Percentiles rank a stretch among this genome's conserved stretches.
These are phyloP conservation scores for Parvularia atlantis DNA, from an alignment of 78 protist species.

Conservation along the genomic window DNA sequence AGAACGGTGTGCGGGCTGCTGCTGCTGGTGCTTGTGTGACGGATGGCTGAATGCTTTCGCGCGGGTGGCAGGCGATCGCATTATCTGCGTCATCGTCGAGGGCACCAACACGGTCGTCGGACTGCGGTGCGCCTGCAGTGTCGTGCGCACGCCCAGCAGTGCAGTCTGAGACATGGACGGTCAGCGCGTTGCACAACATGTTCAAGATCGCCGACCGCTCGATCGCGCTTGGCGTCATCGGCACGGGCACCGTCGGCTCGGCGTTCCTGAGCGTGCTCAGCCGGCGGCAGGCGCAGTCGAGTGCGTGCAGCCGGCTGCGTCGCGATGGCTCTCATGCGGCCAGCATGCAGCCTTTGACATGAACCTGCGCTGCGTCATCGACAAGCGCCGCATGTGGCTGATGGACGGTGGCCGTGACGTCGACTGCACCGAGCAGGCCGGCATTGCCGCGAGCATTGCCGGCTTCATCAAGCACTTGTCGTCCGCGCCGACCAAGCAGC, in stretches of 20 bases:
- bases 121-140: slow-evolving; percentile 4
- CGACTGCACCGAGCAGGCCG: no score
- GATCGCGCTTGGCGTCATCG: not conserved
- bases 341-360: not conserved
- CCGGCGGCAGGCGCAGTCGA: not conserved
- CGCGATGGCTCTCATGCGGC: no score
- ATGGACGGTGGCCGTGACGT: not conserved
- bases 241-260: not conserved
- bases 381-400: not conserved
- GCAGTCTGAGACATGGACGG: not conserved
- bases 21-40: no score
- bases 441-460: no score
- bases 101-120: slow-evolving; percentile 10
- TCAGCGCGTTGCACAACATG: not conserved
- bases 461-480: no score
- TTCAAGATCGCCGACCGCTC: not conserved
- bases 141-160: not conserved
- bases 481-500: no score
- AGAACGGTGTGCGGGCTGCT: no score
- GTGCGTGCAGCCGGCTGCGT: not conserved
- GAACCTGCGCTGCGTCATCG: not conserved
- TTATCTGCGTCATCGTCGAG: slow-evolving; percentile 26
- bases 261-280: not conserved
- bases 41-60: no score
- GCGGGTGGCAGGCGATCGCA: slow-evolving; percentile 43